These are phyloP conservation scores for Betula pendula DNA, from an alignment of 306 rosid species.

Conservation along the genomic window DNA sequence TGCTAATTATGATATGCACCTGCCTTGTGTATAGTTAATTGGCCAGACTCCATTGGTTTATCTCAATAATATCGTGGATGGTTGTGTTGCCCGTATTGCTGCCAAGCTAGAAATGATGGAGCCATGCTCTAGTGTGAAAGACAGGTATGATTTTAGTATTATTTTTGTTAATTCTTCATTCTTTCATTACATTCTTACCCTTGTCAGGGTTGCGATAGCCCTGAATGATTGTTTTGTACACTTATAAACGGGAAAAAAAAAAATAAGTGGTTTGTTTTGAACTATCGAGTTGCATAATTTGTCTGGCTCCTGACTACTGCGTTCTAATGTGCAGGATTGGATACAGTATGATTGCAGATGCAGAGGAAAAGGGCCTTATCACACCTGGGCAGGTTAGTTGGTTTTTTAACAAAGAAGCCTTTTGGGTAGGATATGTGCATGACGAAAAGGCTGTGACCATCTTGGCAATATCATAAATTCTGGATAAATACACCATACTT, in stretches of 20 bases:
- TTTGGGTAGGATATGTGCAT: background rate
- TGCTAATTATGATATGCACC: constrained; percentile 2
- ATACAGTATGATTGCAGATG: constrained; percentile 81
- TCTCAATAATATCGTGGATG: constrained; percentile 57
- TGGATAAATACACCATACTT: background rate
- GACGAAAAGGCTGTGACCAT: constrained; percentile 2
- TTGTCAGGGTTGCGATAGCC: background rate
- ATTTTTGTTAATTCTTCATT: background rate
- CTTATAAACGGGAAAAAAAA: background rate
- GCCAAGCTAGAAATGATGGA: constrained; percentile 77
- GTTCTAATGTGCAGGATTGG: constrained; percentile 56
- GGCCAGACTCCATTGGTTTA: constrained; percentile 83
- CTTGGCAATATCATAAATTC: constrained; percentile 2
- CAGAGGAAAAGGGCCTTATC: constrained; percentile 69
- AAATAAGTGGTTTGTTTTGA: background rate
- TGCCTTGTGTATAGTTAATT: constrained; percentile 46
- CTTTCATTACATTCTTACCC: constrained; percentile 10
- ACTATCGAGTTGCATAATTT: background rate
- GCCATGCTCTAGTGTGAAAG: constrained; percentile 81
- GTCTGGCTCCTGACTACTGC: constrained; percentile 7
- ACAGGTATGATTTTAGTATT: constrained; percentile 46
- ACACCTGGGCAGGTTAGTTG: constrained; percentile 67
- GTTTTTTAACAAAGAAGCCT: constrained; percentile 13
- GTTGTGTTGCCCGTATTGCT: constrained; percentile 69
- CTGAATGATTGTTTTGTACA: background rate